These are phyloP conservation scores for Agrocybe chaxingu DNA, from an alignment of 768 basidiomycete genomes.

Conservation along the genomic window DNA sequence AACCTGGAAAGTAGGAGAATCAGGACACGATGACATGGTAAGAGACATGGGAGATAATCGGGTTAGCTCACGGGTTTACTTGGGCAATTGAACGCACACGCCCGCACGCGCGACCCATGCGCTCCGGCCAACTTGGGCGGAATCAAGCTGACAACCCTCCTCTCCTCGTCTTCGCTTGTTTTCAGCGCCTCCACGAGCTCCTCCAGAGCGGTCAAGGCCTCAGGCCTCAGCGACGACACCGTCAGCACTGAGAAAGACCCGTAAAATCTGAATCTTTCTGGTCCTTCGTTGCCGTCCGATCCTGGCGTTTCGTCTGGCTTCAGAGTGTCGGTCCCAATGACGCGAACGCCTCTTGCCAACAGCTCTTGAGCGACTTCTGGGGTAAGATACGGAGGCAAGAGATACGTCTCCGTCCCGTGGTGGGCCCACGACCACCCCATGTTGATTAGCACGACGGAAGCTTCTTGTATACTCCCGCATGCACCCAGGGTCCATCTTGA, in stretches of 20 bases:
- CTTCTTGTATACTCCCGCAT: constrained; percentile 29
- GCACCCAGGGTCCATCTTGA: constrained; percentile 16
- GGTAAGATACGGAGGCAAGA: constrained; percentile 63
- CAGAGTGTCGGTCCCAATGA: constrained; percentile 62
- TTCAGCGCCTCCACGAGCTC: constrained; percentile 24
- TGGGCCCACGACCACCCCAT: constrained; percentile 69
- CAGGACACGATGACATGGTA: too few species aligned
- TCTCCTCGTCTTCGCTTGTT: neutral
- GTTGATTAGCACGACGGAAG: constrained; percentile 49
- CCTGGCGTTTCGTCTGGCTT: constrained; percentile 64
- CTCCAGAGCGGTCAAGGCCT: constrained; percentile 62
- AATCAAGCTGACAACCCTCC: constrained; percentile 49
- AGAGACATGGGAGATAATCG: too few species aligned
- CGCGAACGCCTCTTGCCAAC: constrained; percentile 45
- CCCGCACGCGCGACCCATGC: constrained; percentile 73
- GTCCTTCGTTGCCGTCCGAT: constrained; percentile 28
- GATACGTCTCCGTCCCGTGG: constrained; percentile 44
- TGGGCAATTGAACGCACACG: constrained; percentile 41
- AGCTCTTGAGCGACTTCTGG: constrained; percentile 49
- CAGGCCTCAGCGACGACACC: constrained; percentile 51
- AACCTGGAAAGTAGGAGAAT: too few species aligned
- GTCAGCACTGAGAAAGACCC: constrained; percentile 55
- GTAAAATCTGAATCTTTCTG: constrained; percentile 53
- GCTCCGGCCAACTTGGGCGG: constrained; percentile 56
- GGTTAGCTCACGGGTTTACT: too few species aligned